Conservation (phyloP, 371 early-diverging fungal genomes). For the Batkoa obscura region DNA sequence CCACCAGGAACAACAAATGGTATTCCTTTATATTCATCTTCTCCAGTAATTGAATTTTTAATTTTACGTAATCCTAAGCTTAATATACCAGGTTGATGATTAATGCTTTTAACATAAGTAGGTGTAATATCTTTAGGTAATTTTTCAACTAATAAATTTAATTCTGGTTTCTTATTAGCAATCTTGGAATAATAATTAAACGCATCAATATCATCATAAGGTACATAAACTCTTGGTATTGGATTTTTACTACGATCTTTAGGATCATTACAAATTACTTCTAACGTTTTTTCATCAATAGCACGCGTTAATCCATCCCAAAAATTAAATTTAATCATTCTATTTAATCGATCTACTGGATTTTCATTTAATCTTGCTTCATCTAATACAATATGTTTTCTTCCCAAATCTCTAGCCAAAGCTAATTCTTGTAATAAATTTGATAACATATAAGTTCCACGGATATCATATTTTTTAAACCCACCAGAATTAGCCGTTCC, state of each 20-base stretch:
- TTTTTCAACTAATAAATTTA: constrained; percentile 57
- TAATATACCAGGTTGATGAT: constrained; percentile 74
- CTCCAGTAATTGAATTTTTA: constrained; percentile 25
- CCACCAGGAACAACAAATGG: constrained; percentile 97
- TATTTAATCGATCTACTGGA: constrained; percentile 72
- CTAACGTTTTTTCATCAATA: constrained; percentile 79
- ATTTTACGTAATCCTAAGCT: constrained; percentile 55
- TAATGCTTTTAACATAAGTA: constrained; percentile 76
- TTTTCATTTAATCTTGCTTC: constrained; percentile 80
- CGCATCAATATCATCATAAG: constrained; percentile 54
- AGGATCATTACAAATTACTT: constrained; percentile 81
- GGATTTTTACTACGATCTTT: constrained; percentile 69
- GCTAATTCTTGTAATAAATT: constrained; percentile 90
- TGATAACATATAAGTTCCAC: constrained; percentile 87
- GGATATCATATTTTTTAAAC: constrained; percentile 66
- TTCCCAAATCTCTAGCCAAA: constrained; percentile 67
- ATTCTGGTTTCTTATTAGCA: constrained; percentile 35
- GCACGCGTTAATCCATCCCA: constrained; percentile 89
- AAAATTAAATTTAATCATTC: constrained; percentile 79
- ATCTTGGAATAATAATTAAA: constrained; percentile 60
- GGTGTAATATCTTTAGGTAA: constrained; percentile 77
- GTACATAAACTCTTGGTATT: constrained; percentile 76
- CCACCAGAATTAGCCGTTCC: constrained; percentile 79
- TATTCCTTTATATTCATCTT: constrained; percentile 38
- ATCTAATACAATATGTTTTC: constrained; percentile 68